phyloP scores from a whole-genome alignment of 225 moss, liverwort and hornwort genomes.

The Thuidium tamariscinum region DNA sequence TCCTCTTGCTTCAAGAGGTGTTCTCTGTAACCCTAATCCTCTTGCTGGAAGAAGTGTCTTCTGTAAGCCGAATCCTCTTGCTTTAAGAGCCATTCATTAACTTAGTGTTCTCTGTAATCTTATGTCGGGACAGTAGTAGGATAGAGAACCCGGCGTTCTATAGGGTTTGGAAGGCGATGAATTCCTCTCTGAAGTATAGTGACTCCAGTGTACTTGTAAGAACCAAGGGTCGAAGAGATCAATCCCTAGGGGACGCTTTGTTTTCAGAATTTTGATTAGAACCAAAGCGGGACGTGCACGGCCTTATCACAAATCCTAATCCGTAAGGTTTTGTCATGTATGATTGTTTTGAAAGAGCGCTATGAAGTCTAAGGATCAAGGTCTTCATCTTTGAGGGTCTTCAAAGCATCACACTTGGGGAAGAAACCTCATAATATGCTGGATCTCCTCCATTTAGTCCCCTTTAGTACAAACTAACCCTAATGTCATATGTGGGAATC shows the following conservation, averaged over 20 bases:
- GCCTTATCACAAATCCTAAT: not conserved
- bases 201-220: not conserved
- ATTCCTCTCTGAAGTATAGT: not conserved
- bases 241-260: not conserved
- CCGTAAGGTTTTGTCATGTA: not conserved
- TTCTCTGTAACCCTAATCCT: not conserved
- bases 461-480: not conserved
- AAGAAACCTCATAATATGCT: not conserved
- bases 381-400: not conserved
- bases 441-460: not conserved
- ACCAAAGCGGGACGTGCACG: not conserved
- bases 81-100: not conserved
- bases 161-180: not conserved
- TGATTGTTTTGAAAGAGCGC: not conserved
- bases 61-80: not conserved
- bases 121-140: not conserved
- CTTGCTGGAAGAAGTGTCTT: not conserved
- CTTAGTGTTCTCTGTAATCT: not conserved
- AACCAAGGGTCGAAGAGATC: not conserved
- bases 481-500: not conserved
- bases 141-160: not conserved
- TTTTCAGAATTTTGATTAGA: not conserved
- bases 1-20: not conserved
- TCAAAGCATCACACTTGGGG: not conserved
- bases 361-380: not conserved